A percentile compares a stretch with the other conserved stretches of the same genome.
Conservation (phyloP, 2,329 filamentous ascomycete genomes). For the Achaetomium macrosporum region DNA sequence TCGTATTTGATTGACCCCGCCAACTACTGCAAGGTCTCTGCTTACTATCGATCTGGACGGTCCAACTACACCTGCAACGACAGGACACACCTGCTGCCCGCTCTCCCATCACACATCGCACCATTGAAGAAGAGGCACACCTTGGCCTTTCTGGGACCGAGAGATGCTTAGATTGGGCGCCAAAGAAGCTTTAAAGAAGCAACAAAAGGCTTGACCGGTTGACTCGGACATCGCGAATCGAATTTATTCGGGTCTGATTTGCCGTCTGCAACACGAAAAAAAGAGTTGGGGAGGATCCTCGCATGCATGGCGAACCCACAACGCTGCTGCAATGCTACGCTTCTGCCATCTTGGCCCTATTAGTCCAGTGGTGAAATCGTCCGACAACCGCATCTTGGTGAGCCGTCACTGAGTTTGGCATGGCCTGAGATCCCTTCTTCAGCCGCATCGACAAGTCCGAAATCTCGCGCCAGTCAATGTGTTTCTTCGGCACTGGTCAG, state of each 20-base stretch:
- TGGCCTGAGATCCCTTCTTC: neutral
- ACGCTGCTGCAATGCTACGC: constrained; percentile 14
- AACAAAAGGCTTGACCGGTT: neutral
- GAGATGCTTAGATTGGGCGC: neutral
- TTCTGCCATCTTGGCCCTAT: constrained; percentile 3
- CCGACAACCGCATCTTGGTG: neutral
- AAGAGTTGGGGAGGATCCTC: neutral
- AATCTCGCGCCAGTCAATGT: neutral
- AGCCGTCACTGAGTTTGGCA: too few species aligned
- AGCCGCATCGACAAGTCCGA: neutral
- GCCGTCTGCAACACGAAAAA: neutral
- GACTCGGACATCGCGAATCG: neutral
- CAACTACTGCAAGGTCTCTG: neutral
- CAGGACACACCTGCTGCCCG: neutral
- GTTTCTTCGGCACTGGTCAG: too few species aligned
- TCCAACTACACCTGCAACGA: neutral
- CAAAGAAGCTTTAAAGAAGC: neutral
- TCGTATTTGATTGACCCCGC: constrained; percentile 5
- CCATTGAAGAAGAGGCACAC: neutral
- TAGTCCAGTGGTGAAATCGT: constrained; percentile 5
- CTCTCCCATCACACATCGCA: neutral
- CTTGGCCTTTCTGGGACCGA: neutral
- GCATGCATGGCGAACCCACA: constrained; percentile 2
- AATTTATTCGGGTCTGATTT: neutral
- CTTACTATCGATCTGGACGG: constrained; percentile 1